Base-by-base conservation (phyloP, 2,329 filamentous ascomycete species). In the Calonectria fujianensis region DNA sequence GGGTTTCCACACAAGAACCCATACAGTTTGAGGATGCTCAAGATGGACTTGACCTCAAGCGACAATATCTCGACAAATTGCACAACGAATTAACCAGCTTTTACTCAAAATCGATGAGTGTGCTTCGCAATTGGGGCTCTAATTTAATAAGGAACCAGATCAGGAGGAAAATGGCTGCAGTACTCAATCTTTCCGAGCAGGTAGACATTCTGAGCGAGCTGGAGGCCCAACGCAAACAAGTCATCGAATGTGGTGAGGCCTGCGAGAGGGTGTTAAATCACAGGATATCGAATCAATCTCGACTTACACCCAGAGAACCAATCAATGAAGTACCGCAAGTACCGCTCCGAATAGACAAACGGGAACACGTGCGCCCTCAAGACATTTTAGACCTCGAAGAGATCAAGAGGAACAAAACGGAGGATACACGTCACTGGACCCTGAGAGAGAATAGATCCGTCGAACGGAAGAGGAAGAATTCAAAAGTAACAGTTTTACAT, bases 121-220 rank as follows among this genome's bases (percentile, higher is more conserved):
- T 27, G n/a, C 32, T 61, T 39, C 57, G 39, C 11, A 16, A 3
- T 39, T 61, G 57, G 18, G 39, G 27, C n/a, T 61, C 31, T 18
- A 27, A 39, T 61, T 39, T 61, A 39, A 27, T n/a, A n/a, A 61
- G 37, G 7, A 37, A 61, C 20, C n/a, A 27, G 13, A n/a, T 39
- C 32, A 61, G 57, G 13, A 35, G 14, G 35, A 61, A 37, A 39
- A 39, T 61, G 57, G 57, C n/a, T 4, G n/a, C 32, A 61, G 24
- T 61, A 3, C 35, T 61, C n/a, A 39, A 61, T 16, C 35, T 61
- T 2, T 39, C 32, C n/a, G 16, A 61, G 27, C n/a, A 37, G 32
- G 35, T 39, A 24, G 57, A 61, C 35, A 39, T 61, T 6, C n/a
- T 61, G n/a, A 61, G n/a, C 8, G 57, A 61, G 35, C 57, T 61